Percentiles rank a stretch among this genome's conserved stretches.
These are phyloP conservation scores for Paspalum vaginatum DNA, from an alignment of 176 grass and related monocot genomes.

Conservation along the genomic window DNA sequence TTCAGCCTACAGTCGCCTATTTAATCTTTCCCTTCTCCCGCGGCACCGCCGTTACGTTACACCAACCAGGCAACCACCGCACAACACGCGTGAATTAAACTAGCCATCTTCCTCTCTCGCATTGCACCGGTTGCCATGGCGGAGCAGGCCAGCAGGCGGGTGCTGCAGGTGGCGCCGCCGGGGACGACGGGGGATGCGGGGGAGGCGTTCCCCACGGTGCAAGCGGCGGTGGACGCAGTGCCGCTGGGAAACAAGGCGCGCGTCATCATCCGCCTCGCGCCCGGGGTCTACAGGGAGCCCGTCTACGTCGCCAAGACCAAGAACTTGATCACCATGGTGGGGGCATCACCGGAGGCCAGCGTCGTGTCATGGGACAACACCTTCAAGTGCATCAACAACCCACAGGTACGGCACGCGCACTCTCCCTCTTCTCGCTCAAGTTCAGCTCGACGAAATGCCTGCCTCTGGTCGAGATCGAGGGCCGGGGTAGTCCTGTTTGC, in stretches of 20 bases:
- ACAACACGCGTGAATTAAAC: too few relatives aligned
- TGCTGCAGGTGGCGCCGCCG: constrained; percentile 65
- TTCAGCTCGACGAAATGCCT: constrained; percentile 47
- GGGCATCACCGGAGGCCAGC: constrained; percentile 61
- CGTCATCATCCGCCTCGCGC: constrained; percentile 70
- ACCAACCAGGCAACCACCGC: too few relatives aligned
- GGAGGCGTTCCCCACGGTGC: constrained; percentile 65
- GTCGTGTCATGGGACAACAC: constrained; percentile 93
- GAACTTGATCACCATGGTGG: constrained; percentile 86
- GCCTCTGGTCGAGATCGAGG: too few relatives aligned
- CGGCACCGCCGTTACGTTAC: too few relatives aligned
- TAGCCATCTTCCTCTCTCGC: background rate
- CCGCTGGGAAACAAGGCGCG: constrained; percentile 76
- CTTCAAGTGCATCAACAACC: constrained; percentile 74
- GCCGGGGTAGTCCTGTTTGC: too few relatives aligned
- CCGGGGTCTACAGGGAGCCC: constrained; percentile 76
- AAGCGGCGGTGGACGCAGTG: constrained; percentile 87
- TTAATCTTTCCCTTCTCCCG: too few relatives aligned
- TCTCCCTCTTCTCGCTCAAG: background rate
- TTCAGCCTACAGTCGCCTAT: too few relatives aligned
- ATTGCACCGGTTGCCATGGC: constrained; percentile 27
- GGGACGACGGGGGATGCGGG: constrained; percentile 28
- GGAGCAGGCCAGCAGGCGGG: constrained; percentile 24
- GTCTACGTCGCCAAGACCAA: constrained; percentile 92
- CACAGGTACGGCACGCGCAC: constrained; percentile 43